Percentiles rank a stretch among this genome's conserved stretches.
phyloP scores from a whole-genome alignment of 768 basidiomycete genomes.

The Leccinum barrowsii region DNA sequence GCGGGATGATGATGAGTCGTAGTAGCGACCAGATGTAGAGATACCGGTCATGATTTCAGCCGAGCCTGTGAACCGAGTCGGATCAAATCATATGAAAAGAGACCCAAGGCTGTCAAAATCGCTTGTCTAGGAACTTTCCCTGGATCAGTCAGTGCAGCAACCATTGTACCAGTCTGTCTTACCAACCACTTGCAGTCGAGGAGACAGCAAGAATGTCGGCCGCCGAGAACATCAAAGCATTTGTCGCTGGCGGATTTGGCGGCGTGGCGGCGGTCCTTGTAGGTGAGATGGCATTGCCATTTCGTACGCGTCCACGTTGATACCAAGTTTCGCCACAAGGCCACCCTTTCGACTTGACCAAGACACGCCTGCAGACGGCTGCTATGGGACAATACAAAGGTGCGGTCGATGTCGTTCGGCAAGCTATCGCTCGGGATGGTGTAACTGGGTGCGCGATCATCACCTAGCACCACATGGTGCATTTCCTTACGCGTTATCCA shows the following conservation, averaged over 20 bases:
- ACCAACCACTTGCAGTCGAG: conserved; percentile 12
- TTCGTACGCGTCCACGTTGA: neutral
- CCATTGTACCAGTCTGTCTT: conserved; percentile 5
- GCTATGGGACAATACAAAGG: conserved; percentile 84
- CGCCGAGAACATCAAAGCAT: conserved; percentile 64
- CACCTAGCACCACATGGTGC: neutral
- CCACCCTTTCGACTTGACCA: conserved; percentile 96
- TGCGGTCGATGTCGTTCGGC: conserved; percentile 89
- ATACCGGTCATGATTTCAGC: too few species aligned
- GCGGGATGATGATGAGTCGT: conserved; percentile 29
- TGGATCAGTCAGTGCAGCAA: neutral
- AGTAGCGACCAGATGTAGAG: too few species aligned
- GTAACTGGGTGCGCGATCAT: conserved; percentile 63
- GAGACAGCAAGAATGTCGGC: conserved; percentile 26
- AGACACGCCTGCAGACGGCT: conserved; percentile 95
- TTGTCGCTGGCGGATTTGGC: conserved; percentile 92
- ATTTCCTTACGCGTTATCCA: neutral
- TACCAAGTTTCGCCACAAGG: conserved; percentile 44
- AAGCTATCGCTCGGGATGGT: conserved; percentile 89
- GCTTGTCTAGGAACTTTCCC: conserved; percentile 26
- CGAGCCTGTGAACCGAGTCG: neutral
- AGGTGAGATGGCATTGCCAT: conserved; percentile 42
- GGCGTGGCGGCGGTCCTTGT: conserved; percentile 86
- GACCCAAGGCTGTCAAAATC: conserved; percentile 6
- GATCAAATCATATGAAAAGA: conserved; percentile 30